Evolutionary conservation across 1,139 yeast species (phyloP), one percentile per base, ranked within the genome.

Genomic region (Suhomyces bribrorum): DNA sequence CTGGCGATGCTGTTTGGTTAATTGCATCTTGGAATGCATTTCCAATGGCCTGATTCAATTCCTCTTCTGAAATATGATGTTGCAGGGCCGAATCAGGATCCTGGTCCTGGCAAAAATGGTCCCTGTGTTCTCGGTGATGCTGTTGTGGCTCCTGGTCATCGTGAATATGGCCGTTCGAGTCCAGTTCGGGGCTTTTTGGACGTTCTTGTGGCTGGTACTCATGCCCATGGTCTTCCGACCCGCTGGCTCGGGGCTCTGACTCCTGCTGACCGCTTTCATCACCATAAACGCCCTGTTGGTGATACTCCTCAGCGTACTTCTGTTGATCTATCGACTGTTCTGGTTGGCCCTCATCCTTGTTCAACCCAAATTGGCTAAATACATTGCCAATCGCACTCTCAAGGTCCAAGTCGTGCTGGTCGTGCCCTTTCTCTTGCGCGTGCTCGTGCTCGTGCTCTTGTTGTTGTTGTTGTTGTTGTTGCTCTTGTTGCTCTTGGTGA

Each of bases 321-420:
- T 20, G 23, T 14, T 8, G 34, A n/a, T 24, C 29, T 8, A 20
- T 5, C 5, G 8, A 8, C 18, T 41, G 32, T 12, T 36, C 40
- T 15, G 24, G 5, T 22, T 16, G 32, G 14, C 25, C 37, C 7
- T 26, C 12, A 4, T 14, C 20, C 14, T 33, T 33, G 11, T 34
- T 38, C 36, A 56, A 52, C 36, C 57, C 62, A 38, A 65, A 60
- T 40, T 54, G 62, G 27, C 56, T 58, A 45, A 69, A 65, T 0
- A 66, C 74, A 39, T 67, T 66, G 9, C 71, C 73, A 18, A 69
- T 67, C 26, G 72, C 70, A 37, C 54, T 55, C 39, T 64, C 64
- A 28, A 67, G 50, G 22, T 51, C 43, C 37, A 58, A 60, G 7
- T 43, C n/a, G n/a, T 50, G 9, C 29, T 34, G 7, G 24, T 27